Evolutionary conservation across 805 yeast species (phyloP).

Genomic region (Candida boleticola): DNA sequence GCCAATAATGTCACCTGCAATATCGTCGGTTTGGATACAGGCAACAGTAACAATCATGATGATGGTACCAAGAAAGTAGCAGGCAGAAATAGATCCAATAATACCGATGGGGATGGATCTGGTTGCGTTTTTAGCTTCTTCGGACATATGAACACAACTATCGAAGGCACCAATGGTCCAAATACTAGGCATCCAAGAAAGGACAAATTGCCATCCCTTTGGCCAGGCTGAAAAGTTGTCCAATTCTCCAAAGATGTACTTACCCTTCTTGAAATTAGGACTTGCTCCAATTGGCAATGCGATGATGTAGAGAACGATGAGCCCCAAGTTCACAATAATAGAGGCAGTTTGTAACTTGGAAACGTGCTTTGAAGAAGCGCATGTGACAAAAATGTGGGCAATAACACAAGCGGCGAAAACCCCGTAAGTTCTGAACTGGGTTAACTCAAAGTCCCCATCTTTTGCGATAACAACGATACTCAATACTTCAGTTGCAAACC

Average conservation of each 20-base stretch:
- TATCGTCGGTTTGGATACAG: constrained; percentile 47
- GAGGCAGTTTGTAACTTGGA: constrained; percentile 27
- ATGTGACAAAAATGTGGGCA: constrained; percentile 21
- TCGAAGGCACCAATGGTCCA: constrained; percentile 80
- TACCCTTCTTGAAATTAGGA: constrained; percentile 43
- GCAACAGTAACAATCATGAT: constrained; percentile 54
- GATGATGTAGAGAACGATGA: constrained; percentile 23
- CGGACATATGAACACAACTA: constrained; percentile 70
- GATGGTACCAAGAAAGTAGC: constrained; percentile 59
- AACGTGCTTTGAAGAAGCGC: constrained; percentile 21
- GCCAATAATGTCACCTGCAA: constrained; percentile 35
- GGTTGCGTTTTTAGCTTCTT: constrained; percentile 64
- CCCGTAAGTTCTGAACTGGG: constrained; percentile 27
- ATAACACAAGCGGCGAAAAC: constrained; percentile 29
- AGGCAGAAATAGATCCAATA: constrained; percentile 53
- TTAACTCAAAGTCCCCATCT: constrained; percentile 27
- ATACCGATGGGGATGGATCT: constrained; percentile 67
- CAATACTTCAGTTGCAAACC: constrained; percentile 27
- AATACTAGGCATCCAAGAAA: constrained; percentile 62
- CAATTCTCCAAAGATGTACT: constrained; percentile 54
- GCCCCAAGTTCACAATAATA: constrained; percentile 19
- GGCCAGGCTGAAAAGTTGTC: constrained; percentile 52
- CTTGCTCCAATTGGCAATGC: constrained; percentile 31
- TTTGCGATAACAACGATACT: constrained; percentile 26
- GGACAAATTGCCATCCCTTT: constrained; percentile 42